Base-by-base conservation (phyloP, 2,329 filamentous ascomycete species). In the Phialocephala subalpina region DNA sequence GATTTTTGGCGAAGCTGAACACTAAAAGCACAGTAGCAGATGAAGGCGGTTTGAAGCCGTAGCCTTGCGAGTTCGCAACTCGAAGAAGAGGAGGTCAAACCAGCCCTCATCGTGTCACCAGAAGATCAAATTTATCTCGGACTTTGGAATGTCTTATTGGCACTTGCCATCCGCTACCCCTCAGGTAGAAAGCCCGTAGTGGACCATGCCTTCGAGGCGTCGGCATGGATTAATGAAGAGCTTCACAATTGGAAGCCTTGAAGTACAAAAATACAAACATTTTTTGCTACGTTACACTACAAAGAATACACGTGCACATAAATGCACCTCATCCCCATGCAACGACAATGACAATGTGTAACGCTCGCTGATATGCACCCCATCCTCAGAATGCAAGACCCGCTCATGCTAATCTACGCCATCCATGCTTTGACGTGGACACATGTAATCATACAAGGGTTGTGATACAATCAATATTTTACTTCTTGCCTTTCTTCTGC, bases 401-500 rank as follows among this genome's bases (percentile, higher is more conserved):
- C 18, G 56, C 60, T 65, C 64, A 68, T 70, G 67, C 66, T 61
- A 33, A 61, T 58, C 65, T 27, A 67, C 65, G 60, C 67, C 67
- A 68, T 64, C 68, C 62, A 69, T 69, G 66, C 64, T 64, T 38
- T 53, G 58, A 67, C 68, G 60, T 65, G 53, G 55, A 59, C 59
- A 67, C 59, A 56, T 71, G 35, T 69, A 66, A 64, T 72, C 63
- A 71, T 71, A 72, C 68, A 71, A 25, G 9, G 11, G 57, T 59
- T 64, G 63, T 71, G 55, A 69, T 73, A 69, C 67, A 33, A 33
- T 22, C 7, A 71, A 27, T 62, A 40, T 27, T 69, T 74, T 67
- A 90, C 84, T 90, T 93, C 83, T 91, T 91, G 77, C 91, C 90
- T 87, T 97, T 97, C 89, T 97, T 98, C 79, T 96, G 94, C 69